Conservation (phyloP, 2,329 filamentous ascomycete species). For the Cordyceps fumosorosea region DNA sequence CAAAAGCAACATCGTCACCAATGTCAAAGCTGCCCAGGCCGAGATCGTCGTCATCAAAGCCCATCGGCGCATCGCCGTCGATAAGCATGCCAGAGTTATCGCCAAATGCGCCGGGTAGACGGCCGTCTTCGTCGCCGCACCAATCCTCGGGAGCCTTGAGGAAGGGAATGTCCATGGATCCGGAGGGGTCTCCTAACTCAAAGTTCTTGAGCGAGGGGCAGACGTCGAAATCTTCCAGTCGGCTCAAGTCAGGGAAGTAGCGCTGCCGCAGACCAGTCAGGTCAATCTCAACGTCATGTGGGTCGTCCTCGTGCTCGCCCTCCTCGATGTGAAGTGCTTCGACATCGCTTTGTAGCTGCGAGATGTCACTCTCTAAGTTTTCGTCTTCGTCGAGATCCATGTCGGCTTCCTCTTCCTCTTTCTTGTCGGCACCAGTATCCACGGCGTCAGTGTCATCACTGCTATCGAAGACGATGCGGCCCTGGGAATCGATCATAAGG, state of each 20-base stretch:
- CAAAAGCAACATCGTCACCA: slow-evolving; percentile 73
- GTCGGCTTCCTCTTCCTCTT: slow-evolving; percentile 30
- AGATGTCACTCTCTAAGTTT: slow-evolving; percentile 23
- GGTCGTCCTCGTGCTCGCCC: slow-evolving; percentile 35
- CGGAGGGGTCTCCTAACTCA: slow-evolving; percentile 79
- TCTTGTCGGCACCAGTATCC: slow-evolving; percentile 63
- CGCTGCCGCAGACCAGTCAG: slow-evolving; percentile 64
- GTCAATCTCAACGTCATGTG: slow-evolving; percentile 64
- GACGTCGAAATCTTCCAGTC: slow-evolving; percentile 79
- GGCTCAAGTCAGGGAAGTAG: slow-evolving; percentile 78
- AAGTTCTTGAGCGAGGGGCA: slow-evolving; percentile 94
- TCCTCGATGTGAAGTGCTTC: slow-evolving; percentile 30
- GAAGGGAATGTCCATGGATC: slow-evolving; percentile 84
- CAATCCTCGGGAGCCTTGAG: slow-evolving; percentile 84
- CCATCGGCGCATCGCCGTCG: slow-evolving; percentile 77
- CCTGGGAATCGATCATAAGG: slow-evolving; percentile 86
- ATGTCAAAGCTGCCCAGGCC: slow-evolving; percentile 66
- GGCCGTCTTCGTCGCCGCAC: slow-evolving; percentile 62
- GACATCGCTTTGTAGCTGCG: slow-evolving; percentile 15
- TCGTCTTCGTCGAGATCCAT: slow-evolving; percentile 34
- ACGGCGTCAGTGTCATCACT: slow-evolving; percentile 94
- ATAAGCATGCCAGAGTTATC: slow-evolving; percentile 77
- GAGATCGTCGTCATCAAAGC: slow-evolving; percentile 66
- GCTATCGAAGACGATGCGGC: slow-evolving; percentile 95
- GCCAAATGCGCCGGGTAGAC: slow-evolving; percentile 44